phyloP scores from a whole-genome alignment of 2,329 filamentous ascomycete species.

The Zalaria obscura region DNA sequence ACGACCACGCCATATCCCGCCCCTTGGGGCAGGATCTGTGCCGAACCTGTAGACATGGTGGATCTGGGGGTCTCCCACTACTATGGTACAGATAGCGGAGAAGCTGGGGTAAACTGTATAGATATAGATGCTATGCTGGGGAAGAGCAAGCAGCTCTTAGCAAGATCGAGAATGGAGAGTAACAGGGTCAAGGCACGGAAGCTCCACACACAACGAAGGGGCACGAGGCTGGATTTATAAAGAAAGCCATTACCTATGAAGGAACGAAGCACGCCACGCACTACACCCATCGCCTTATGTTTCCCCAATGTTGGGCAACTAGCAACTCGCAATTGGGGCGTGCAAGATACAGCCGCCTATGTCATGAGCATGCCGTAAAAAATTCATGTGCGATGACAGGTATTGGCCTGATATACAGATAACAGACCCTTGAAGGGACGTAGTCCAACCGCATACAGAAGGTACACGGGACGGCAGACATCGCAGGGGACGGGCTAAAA shows the following conservation, averaged over 20 bases:
- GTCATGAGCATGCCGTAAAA: not conserved
- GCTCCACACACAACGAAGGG: no score
- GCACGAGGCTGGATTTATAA: no score
- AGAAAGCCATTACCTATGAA: not conserved
- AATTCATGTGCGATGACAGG: not conserved
- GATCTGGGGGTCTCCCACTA: not conserved
- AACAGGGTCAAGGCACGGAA: not conserved
- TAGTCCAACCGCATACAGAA: not conserved
- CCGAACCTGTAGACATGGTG: slow-evolving; percentile 1
- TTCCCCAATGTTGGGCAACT: not conserved
- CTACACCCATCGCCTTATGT: not conserved
- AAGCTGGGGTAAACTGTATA: not conserved
- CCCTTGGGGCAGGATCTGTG: slow-evolving; percentile 7
- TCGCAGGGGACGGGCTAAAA: no score
- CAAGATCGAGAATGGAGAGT: not conserved
- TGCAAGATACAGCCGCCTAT: not conserved
- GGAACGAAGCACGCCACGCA: not conserved
- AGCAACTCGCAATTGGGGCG: not conserved
- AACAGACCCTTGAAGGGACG: not conserved
- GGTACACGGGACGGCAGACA: not conserved
- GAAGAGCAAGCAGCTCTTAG: not conserved
- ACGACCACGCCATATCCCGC: slow-evolving; percentile 63
- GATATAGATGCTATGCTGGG: not conserved
- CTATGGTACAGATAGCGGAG: not conserved
- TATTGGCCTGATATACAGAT: not conserved